Evolutionary conservation across 2,329 filamentous ascomycete species (phyloP), one percentile per base, ranked within the genome.

Genomic region (Epichloe sibirici): DNA sequence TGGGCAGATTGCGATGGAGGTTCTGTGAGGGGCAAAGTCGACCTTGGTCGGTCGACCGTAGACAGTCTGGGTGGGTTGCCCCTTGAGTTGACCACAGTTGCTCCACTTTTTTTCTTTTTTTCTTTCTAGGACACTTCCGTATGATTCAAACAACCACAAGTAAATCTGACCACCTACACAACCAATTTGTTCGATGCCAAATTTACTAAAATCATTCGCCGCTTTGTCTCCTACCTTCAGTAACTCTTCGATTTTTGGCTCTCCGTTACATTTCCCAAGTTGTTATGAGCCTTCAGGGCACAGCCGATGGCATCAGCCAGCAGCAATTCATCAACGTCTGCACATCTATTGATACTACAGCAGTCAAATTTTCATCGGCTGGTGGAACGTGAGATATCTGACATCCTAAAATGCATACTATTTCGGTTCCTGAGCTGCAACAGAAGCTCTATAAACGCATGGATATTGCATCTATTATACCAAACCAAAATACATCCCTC

Each of bases 371-470:
- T 21, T 3, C 15, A 31, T 31, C 3, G 5, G 4, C 8, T 7
- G n/a, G 8, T 21, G 25, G 15, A 11, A 21, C n/a, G 31, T 31
- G 25, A 34, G 11, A 31, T 13, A 35, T 15, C 12, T 6, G 15
- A 42, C 3, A 45, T 21, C 15, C 37, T 28, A 7, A 40, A 35
- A 63, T 64, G 62, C 49, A 59, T 23, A 43, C 59, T 48, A 52
- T 58, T 7, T 64, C 63, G 17, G 62, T 64, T 2, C 55, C 60
- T 43, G 67, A 69, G 53, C 61, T 69, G 45, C 67, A 69, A 38
- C 62, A 66, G 54, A 69, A 68, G 59, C 59, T 71, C 48, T 65
- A 69, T 50, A 69, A 65, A 51, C 63, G 60, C 15, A 66, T 71
- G 51, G 68, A 69, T 5, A 53, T 71, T 51, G 61, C 64, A 3